phyloP scores from a whole-genome alignment of 345 rosid species.

The Citrus glauca region DNA sequence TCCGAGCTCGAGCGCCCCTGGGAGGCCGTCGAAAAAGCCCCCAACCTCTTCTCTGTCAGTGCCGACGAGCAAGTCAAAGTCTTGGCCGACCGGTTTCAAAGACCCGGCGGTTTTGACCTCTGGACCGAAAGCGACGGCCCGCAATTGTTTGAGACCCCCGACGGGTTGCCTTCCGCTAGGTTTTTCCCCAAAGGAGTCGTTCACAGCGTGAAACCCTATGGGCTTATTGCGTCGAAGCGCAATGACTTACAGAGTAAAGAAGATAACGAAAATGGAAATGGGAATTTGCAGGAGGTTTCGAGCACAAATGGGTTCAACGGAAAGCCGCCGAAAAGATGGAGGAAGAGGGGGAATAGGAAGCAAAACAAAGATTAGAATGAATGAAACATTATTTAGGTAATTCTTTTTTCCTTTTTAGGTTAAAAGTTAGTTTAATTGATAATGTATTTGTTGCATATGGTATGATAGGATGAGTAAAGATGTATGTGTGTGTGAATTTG shows the following conservation, averaged over 20 bases:
- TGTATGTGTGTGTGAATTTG: neutral
- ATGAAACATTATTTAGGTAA: neutral
- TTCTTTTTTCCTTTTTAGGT: neutral
- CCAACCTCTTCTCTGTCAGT: slow-evolving; percentile 63
- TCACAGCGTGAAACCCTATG: slow-evolving; percentile 67
- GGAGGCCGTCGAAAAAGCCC: slow-evolving; percentile 69
- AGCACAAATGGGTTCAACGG: neutral
- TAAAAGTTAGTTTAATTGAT: neutral
- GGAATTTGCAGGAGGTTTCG: neutral
- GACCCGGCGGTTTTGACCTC: slow-evolving; percentile 80
- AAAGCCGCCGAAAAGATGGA: slow-evolving; percentile 5
- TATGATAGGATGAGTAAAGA: neutral
- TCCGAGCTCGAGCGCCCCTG: slow-evolving; percentile 90
- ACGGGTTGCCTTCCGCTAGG: slow-evolving; percentile 76
- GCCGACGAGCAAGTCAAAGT: slow-evolving; percentile 88
- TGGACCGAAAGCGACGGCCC: slow-evolving; percentile 80
- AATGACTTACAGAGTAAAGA: slow-evolving; percentile 7
- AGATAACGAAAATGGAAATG: neutral
- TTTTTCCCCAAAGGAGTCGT: slow-evolving; percentile 87
- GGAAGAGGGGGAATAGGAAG: slow-evolving; percentile 22
- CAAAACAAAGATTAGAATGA: neutral
- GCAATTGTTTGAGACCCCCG: slow-evolving; percentile 48
- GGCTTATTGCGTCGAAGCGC: slow-evolving; percentile 14
- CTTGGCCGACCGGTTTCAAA: slow-evolving; percentile 87
- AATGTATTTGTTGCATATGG: slow-evolving; percentile 7